Evolutionary conservation across 2,329 filamentous ascomycete species (phyloP).

Genomic region (Bimuria novae-zelandiae): DNA sequence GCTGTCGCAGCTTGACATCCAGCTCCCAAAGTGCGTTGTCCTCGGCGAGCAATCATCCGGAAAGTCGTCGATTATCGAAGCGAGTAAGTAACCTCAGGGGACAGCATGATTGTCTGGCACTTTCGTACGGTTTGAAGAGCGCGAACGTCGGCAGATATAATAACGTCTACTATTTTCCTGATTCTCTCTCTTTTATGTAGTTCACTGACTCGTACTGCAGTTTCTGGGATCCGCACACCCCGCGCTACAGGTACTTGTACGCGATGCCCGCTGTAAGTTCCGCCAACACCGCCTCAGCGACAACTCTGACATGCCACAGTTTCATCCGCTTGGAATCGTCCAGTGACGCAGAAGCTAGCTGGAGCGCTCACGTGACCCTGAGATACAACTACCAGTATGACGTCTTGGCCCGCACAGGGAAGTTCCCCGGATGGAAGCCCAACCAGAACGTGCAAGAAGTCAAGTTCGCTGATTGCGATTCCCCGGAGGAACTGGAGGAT

Average conservation of each 20-base stretch:
- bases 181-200: no score
- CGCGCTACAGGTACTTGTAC: constrained; percentile 76
- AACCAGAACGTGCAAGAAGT: constrained; percentile 48
- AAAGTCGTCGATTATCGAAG: constrained; percentile 67
- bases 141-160: no score
- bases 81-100: no score
- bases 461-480: constrained; percentile 66
- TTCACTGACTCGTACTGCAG: no score
- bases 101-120: no score
- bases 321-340: constrained; percentile 45
- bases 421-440: constrained; percentile 69
- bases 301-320: constrained; percentile 44
- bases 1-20: constrained; percentile 68
- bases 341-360: constrained; percentile 51
- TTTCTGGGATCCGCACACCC: constrained; percentile 70
- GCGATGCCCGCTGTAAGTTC: constrained; percentile 70
- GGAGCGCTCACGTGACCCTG: constrained; percentile 71
- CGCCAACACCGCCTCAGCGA: constrained; percentile 59
- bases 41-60: constrained; percentile 86
- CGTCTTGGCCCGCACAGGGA: constrained; percentile 42
- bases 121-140: no score
- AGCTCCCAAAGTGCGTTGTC: constrained; percentile 78
- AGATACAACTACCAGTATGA: constrained; percentile 67
- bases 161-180: no score
- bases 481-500: constrained; percentile 67